These are phyloP conservation scores for Penicillium coprophilum DNA, from an alignment of 495 filamentous ascomycete species.

Conservation along the genomic window DNA sequence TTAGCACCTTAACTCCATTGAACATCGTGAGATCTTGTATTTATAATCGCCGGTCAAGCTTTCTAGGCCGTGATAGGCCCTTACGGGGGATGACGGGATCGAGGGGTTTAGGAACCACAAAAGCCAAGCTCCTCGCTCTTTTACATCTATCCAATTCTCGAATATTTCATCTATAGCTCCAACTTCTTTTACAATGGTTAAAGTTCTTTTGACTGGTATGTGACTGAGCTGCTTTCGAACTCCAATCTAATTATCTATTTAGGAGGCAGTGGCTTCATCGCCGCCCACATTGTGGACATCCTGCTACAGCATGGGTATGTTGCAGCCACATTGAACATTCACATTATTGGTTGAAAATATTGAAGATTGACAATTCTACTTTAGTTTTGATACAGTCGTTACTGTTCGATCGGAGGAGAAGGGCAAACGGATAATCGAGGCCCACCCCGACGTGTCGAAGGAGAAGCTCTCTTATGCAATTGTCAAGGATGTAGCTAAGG, in stretches of 20 bases:
- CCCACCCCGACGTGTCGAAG: conserved; percentile 58
- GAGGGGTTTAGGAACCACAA: conserved; percentile 26
- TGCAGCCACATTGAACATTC: neutral
- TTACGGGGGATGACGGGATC: conserved; percentile 30
- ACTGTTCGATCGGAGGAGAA: conserved; percentile 83
- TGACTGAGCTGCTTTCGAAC: neutral
- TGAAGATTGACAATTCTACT: neutral
- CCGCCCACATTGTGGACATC: conserved; percentile 76
- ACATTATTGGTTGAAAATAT: conserved; percentile 9
- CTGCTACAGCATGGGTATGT: conserved; percentile 61
- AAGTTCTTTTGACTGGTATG: conserved; percentile 46
- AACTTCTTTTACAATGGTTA: conserved; percentile 33
- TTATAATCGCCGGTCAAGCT: conserved; percentile 20
- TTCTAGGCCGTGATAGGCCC: neutral
- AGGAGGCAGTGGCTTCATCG: conserved; percentile 72
- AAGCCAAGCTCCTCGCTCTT: conserved; percentile 15
- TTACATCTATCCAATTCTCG: neutral
- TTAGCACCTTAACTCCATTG: neutral
- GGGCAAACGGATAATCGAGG: conserved; percentile 68
- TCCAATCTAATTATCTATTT: conserved; percentile 16
- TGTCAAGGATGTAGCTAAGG: conserved; percentile 78
- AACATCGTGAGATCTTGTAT: conserved; percentile 4
- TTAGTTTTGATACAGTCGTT: conserved; percentile 70
- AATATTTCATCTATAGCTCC: neutral
- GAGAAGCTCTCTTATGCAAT: conserved; percentile 72